These are phyloP conservation scores for Nemania sp. DNA, from an alignment of 2,329 filamentous ascomycete species.

Conservation along the genomic window DNA sequence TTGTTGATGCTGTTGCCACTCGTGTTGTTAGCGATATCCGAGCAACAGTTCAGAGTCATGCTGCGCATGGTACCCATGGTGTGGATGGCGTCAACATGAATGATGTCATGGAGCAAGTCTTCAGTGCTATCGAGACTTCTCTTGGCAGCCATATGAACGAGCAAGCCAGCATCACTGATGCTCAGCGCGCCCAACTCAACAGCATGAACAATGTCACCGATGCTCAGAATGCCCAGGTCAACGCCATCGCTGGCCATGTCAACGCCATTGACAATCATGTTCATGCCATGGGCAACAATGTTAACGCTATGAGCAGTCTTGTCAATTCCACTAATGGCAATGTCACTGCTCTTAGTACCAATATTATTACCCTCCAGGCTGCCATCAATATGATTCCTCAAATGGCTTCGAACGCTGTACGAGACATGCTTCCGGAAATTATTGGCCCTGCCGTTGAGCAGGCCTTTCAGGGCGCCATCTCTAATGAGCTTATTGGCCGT, in stretches of 20 bases:
- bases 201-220: constrained; percentile 13
- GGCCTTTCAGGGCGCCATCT: constrained; percentile 23
- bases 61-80: constrained; percentile 39
- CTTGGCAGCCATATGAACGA: constrained; percentile 16
- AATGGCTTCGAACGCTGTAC: constrained; percentile 27
- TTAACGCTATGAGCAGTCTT: constrained; percentile 35
- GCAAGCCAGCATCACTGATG: not conserved
- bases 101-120: constrained; percentile 32
- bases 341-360: constrained; percentile 18
- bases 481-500: constrained; percentile 24
- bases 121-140: constrained; percentile 32
- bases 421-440: constrained; percentile 23
- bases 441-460: constrained; percentile 2
- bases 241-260: constrained; percentile 36
- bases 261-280: constrained; percentile 36
- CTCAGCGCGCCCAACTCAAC: constrained; percentile 1
- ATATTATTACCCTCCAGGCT: constrained; percentile 33
- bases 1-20: constrained; percentile 24
- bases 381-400: constrained; percentile 36
- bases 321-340: constrained; percentile 38
- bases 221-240: constrained; percentile 26
- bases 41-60: constrained; percentile 43
- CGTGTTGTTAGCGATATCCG: constrained; percentile 29
- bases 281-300: constrained; percentile 33
- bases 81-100: constrained; percentile 30